Evolutionary conservation across 176 grass and related monocot genomes (phyloP).

Genomic region (Saccharum officinarum): DNA sequence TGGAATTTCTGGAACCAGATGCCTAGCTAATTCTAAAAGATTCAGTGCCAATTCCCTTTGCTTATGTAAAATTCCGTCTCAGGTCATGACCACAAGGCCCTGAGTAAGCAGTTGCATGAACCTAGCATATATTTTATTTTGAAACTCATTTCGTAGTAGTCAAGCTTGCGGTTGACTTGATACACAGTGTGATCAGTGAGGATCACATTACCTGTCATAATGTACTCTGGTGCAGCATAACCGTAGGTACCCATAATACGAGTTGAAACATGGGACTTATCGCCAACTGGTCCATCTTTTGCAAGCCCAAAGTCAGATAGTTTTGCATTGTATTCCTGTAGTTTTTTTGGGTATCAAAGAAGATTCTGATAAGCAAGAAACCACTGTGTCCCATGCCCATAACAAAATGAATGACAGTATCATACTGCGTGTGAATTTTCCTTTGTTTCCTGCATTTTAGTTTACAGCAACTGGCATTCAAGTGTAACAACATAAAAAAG

Average conservation of each 20-base stretch:
- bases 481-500: neutral
- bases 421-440: neutral
- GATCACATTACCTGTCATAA: constrained; percentile 60
- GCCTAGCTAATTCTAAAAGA: neutral
- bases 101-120: neutral
- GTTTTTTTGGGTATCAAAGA: neutral
- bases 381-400: neutral
- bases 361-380: neutral
- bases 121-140: neutral
- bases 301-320: constrained; percentile 91
- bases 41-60: neutral
- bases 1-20: constrained; percentile 11
- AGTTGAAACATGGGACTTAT: constrained; percentile 84
- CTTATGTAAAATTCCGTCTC: neutral
- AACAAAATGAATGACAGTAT: neutral
- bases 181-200: neutral
- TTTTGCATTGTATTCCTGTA: constrained; percentile 78
- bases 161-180: neutral
- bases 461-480: neutral
- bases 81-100: neutral
- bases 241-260: constrained; percentile 90
- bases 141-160: neutral
- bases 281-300: constrained; percentile 80
- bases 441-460: neutral
- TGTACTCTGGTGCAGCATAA: constrained; percentile 93